These are phyloP conservation scores for Phoma sp. DNA, from an alignment of 2,329 filamentous ascomycete species.

Conservation along the genomic window DNA sequence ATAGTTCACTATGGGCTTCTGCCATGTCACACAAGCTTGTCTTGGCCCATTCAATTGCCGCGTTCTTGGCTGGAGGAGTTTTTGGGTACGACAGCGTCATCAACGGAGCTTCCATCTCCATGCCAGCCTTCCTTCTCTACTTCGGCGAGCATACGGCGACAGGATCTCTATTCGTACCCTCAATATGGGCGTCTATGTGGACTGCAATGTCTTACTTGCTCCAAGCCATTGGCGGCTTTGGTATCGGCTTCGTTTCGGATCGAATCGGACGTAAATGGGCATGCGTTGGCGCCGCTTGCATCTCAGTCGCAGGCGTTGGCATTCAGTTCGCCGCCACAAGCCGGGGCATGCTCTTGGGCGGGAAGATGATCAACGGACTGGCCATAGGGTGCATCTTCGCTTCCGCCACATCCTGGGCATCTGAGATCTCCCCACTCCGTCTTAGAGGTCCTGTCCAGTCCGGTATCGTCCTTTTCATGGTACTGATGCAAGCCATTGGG, in stretches of 20 bases:
- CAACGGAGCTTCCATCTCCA: conserved; percentile 15
- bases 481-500: conserved; percentile 14
- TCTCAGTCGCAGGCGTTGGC: conserved; percentile 9
- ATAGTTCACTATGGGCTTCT: conserved; percentile 7
- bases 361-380: conserved; percentile 13
- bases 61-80: conserved; percentile 12
- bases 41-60: conserved; percentile 8
- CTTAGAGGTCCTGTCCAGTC: conserved; percentile 15
- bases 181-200: conserved; percentile 16
- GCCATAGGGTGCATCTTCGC: conserved; percentile 15
- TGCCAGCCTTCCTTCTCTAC: conserved; percentile 14
- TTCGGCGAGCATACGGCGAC: conserved; percentile 9
- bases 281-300: conserved; percentile 2
- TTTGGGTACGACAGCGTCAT: conserved; percentile 18
- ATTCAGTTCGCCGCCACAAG: conserved; percentile 11
- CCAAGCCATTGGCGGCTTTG: conserved; percentile 13
- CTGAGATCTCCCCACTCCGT: conserved; percentile 12
- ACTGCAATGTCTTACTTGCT: conserved; percentile 17
- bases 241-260: conserved; percentile 14
- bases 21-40: conserved; percentile 12
- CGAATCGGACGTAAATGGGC: conserved; percentile 15
- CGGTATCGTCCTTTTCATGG: conserved; percentile 11
- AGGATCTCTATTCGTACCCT: conserved; percentile 9
- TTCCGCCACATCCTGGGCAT: conserved; percentile 14
- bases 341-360: conserved; percentile 7